These are phyloP conservation scores for Chlamydomonas schloesseri DNA, from an alignment of 139 green algal genomes.

Conservation along the genomic window DNA sequence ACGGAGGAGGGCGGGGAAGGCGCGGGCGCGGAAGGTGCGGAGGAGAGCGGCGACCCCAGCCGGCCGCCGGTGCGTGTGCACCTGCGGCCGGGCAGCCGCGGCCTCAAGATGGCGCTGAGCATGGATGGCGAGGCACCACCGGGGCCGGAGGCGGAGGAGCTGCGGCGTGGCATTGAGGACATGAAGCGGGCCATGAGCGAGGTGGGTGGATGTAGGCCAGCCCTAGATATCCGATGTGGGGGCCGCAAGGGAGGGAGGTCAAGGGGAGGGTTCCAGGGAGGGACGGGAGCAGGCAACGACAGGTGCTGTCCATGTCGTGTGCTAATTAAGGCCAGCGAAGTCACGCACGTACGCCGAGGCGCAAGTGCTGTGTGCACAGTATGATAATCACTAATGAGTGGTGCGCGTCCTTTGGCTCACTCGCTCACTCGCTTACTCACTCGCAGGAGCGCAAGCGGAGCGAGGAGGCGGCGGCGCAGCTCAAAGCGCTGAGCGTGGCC, in stretches of 20 bases:
- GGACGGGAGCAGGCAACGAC: too few relatives aligned
- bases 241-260: too few relatives aligned
- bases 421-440: too few relatives aligned
- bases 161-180: conserved; percentile 17
- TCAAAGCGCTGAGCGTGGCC: not conserved
- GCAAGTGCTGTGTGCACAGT: too few relatives aligned
- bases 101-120: not conserved
- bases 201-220: too few relatives aligned
- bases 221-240: too few relatives aligned
- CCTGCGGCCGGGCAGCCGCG: conserved; percentile 15
- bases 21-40: not conserved
- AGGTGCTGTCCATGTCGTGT: too few relatives aligned
- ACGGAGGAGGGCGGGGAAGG: not conserved
- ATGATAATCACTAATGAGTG: too few relatives aligned
- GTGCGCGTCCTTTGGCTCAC: too few relatives aligned
- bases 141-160: conserved; percentile 3
- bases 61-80: conserved; percentile 26
- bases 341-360: too few relatives aligned
- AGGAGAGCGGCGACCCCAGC: not conserved
- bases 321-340: too few relatives aligned
- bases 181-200: conserved; percentile 10
- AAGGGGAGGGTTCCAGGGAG: too few relatives aligned
- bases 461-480: conserved; percentile 14
- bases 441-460: not conserved
- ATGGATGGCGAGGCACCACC: not conserved